phyloP scores from a whole-genome alignment of 257 asterid species.

The Lantana camara region DNA sequence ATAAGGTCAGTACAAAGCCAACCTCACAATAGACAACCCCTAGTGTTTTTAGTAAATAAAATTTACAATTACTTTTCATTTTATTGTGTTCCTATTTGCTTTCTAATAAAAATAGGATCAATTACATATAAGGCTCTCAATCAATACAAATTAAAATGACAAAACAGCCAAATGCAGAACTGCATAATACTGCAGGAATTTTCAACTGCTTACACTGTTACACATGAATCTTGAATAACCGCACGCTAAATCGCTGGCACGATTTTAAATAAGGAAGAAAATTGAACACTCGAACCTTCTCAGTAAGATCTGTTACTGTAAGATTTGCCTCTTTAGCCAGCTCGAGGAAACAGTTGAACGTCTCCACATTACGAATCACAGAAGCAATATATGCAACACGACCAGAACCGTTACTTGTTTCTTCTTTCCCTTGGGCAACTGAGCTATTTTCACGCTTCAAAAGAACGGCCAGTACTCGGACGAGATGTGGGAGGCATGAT shows the following conservation, averaged over 20 bases:
- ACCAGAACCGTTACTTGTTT: slow-evolving; percentile 21
- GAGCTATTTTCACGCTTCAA: slow-evolving; percentile 34
- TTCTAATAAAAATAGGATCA: too few species aligned
- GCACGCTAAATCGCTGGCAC: slow-evolving; percentile 57
- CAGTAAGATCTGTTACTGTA: slow-evolving; percentile 59
- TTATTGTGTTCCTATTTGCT: too few species aligned
- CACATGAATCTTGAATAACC: slow-evolving; percentile 50
- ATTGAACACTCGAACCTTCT: slow-evolving; percentile 37
- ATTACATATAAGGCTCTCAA: too few species aligned
- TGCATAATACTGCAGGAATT: not conserved
- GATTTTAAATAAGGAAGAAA: slow-evolving; percentile 83
- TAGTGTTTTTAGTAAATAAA: too few species aligned
- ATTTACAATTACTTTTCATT: too few species aligned
- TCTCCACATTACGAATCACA: slow-evolving; percentile 73
- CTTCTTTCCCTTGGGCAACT: too few species aligned
- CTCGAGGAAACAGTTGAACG: slow-evolving; percentile 65
- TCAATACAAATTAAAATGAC: too few species aligned
- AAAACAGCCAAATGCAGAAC: not conserved
- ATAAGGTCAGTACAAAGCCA: too few species aligned
- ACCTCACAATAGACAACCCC: too few species aligned
- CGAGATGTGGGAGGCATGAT: slow-evolving; percentile 78
- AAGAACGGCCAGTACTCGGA: slow-evolving; percentile 61
- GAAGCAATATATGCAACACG: slow-evolving; percentile 81
- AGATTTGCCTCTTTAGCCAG: slow-evolving; percentile 63
- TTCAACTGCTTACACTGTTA: not conserved